phyloP scores from a whole-genome alignment of 805 yeast species.

The Wickerhamomyces ciferrii region DNA sequence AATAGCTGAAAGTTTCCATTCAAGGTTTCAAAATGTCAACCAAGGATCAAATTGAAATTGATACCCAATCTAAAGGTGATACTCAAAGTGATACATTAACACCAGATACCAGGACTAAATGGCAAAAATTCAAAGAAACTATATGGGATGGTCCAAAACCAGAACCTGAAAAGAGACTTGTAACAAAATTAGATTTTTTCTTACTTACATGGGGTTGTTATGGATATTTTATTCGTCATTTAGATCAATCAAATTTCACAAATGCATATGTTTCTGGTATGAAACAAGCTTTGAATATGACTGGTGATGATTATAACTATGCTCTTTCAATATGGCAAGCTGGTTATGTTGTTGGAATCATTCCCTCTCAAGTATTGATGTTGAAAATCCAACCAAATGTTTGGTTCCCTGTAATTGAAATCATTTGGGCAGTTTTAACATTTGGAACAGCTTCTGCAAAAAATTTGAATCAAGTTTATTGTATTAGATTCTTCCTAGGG shows the following conservation, averaged over 20 bases:
- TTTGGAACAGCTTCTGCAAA: constrained; percentile 40
- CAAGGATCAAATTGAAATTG: no score
- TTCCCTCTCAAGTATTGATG: neutral
- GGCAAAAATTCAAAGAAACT: no score
- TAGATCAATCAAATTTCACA: neutral
- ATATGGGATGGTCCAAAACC: no score
- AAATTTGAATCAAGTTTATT: constrained; percentile 44
- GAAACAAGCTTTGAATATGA: constrained; percentile 45
- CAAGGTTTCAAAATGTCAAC: no score
- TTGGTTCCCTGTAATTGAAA: no score
- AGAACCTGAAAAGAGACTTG: neutral
- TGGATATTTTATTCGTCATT: neutral
- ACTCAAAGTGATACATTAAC: no score
- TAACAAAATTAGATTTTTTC: neutral
- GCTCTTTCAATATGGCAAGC: neutral
- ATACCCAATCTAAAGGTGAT: no score
- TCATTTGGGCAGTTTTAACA: constrained; percentile 38
- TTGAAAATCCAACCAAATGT: neutral
- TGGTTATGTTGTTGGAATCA: neutral
- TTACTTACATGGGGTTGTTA: neutral
- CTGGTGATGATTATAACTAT: constrained; percentile 48
- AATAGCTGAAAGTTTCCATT: no score
- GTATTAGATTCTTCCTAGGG: constrained; percentile 57
- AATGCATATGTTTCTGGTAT: constrained; percentile 63
- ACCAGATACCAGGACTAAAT: no score